Base-by-base conservation (phyloP, 495 filamentous ascomycete genomes). In the Paragyromitra xinjiangensis region DNA sequence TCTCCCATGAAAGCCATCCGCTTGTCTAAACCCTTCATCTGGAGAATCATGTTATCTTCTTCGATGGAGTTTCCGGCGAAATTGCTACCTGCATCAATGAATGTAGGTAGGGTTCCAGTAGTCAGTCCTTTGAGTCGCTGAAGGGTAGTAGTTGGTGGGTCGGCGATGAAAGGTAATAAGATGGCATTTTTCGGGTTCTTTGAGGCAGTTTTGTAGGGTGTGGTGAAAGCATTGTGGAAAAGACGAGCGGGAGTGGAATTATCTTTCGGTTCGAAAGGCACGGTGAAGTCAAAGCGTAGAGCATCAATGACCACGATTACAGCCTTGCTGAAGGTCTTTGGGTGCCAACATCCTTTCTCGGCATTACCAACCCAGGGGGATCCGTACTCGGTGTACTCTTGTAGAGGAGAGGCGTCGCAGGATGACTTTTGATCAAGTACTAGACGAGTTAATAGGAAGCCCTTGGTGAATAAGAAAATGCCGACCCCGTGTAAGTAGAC, bases 41-140 rank as follows among this genome's bases (percentile, higher is more conserved):
- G 95, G 79, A 90, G 91, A 37, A 99, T 86, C 53, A 99, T 80
- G 78, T 98, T 99, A 82, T 99, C 95, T 84, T 99, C 95, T 66
- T 98, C 94, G 81, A 99, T 97, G n/a, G 94, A 92, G 19, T 92
- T 96, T 6, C 95, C 95, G 6, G 94, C 93, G 82, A 99, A 99
- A 84, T 95, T 98, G 26, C 93, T 96, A 3, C 95, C 95, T 12
- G 91, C 88, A 83, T 99, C 95, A 39, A 98, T 86, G 82, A 99
- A 98, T 3, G 95, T 97, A 14, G 95, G 95, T 69, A 99, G 84
- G 7, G 96, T 98, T 16, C 95, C 95, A 2, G 95, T 99, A 14
- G 95, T 99, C 80, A 99, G 83, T 0, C 94, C 95, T 84, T 98
- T 98, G 66, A 99, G 83, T 71, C 95, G 87, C 81, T 98, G 95